Percentiles rank a stretch among this genome's conserved stretches.
These are phyloP conservation scores for Amorphotheca resinae DNA, from an alignment of 495 filamentous ascomycete species.

Conservation along the genomic window DNA sequence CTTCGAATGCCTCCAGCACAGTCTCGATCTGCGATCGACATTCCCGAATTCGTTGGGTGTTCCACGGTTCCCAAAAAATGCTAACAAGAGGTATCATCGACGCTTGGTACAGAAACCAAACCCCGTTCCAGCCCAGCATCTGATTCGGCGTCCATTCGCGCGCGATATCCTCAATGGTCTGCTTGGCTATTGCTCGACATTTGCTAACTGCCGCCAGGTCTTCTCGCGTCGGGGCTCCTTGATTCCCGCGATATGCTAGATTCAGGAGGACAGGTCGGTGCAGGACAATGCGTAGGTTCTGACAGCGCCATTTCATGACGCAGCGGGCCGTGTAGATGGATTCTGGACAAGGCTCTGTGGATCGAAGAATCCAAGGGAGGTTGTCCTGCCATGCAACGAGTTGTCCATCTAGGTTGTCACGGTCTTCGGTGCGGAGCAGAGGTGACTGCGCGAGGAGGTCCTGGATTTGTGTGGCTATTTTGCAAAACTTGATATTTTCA, in stretches of 20 bases:
- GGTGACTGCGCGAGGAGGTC: constrained; percentile 61
- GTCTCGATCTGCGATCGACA: constrained; percentile 46
- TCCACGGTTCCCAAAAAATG: constrained; percentile 51
- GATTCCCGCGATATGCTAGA: constrained; percentile 45
- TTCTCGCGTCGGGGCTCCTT: constrained; percentile 47
- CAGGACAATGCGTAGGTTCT: constrained; percentile 68
- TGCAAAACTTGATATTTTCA: constrained; percentile 71
- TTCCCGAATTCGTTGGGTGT: constrained; percentile 28
- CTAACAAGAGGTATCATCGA: constrained; percentile 64
- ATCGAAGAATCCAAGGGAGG: constrained; percentile 57
- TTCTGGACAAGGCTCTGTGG: constrained; percentile 57
- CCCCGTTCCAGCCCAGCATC: constrained; percentile 69
- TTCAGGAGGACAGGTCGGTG: constrained; percentile 62
- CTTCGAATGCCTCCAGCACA: constrained; percentile 54
- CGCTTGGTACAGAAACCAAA: constrained; percentile 75
- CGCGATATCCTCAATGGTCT: constrained; percentile 59
- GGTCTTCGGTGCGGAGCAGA: constrained; percentile 50
- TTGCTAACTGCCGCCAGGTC: constrained; percentile 57
- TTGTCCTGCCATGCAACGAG: constrained; percentile 60
- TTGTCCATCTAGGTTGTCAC: constrained; percentile 50
- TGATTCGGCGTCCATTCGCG: constrained; percentile 57
- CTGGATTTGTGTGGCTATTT: constrained; percentile 65
- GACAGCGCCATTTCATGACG: constrained; percentile 74
- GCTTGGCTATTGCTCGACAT: constrained; percentile 55
- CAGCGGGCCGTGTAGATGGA: constrained; percentile 55